Conservation (phyloP, 176 grass and related monocot genomes). For the Oryza glaberrima region DNA sequence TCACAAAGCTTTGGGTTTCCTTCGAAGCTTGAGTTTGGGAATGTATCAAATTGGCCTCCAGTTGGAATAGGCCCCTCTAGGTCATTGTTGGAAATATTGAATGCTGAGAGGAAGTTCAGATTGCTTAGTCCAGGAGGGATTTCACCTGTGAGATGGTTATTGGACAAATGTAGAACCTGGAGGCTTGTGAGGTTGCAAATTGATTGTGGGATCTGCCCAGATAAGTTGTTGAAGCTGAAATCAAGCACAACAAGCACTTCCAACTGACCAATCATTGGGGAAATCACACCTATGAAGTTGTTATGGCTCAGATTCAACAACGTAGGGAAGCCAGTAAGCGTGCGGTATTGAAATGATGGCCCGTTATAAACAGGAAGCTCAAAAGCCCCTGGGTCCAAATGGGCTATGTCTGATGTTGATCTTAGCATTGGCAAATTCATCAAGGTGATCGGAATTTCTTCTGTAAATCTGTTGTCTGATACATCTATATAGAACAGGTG, state of each 20-base stretch:
- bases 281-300: background rate
- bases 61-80: slow-evolving; percentile 43
- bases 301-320: slow-evolving; percentile 14
- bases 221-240: slow-evolving; percentile 34
- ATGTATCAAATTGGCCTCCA: slow-evolving; percentile 38
- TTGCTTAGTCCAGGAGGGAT: background rate
- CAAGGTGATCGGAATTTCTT: background rate
- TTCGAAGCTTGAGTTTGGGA: background rate
- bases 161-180: slow-evolving; percentile 24
- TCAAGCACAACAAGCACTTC: background rate
- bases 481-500: slow-evolving; percentile 30
- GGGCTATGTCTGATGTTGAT: background rate
- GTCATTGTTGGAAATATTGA: slow-evolving; percentile 36
- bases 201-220: slow-evolving; percentile 18
- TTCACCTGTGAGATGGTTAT: slow-evolving; percentile 28
- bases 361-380: background rate
- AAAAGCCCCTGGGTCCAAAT: background rate
- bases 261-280: background rate
- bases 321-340: background rate
- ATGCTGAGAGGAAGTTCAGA: slow-evolving; percentile 36
- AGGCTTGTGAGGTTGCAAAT: slow-evolving; percentile 41
- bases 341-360: slow-evolving; percentile 11
- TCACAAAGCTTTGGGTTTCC: slow-evolving; percentile 41
- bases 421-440: background rate
- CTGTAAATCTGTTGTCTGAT: slow-evolving; percentile 6